A percentile compares a stretch with the other conserved stretches of the same genome.
These are phyloP conservation scores for Candida sp. DNA, from an alignment of 1,139 yeast species.

Conservation along the genomic window DNA sequence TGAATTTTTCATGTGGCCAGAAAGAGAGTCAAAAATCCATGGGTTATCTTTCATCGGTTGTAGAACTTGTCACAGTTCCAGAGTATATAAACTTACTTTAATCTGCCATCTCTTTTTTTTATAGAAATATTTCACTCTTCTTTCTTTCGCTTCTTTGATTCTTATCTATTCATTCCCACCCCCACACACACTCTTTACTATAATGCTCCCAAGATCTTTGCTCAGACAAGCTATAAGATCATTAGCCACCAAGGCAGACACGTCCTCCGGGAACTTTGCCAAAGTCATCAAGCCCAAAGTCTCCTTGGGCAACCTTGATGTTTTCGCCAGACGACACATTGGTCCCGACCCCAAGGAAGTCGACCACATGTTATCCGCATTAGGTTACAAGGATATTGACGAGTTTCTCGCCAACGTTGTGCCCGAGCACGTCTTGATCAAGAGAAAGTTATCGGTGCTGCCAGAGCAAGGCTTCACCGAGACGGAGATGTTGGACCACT, in stretches of 20 bases:
- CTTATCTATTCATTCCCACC: neutral
- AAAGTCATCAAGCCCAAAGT: constrained; percentile 43
- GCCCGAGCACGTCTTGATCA: constrained; percentile 75
- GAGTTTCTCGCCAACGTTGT: constrained; percentile 75
- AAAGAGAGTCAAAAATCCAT: neutral
- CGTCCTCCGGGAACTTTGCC: constrained; percentile 48
- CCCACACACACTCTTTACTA: neutral
- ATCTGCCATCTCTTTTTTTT: neutral
- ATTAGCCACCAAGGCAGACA: constrained; percentile 42
- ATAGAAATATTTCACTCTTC: neutral
- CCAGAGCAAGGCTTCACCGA: constrained; percentile 82
- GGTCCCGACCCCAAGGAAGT: constrained; percentile 80
- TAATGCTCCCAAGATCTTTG: constrained; percentile 2
- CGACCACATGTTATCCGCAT: constrained; percentile 60
- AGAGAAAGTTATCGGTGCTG: constrained; percentile 63
- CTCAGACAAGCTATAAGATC: constrained; percentile 12
- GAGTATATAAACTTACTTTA: neutral
- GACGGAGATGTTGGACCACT: constrained; percentile 73
- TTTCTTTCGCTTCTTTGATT: neutral
- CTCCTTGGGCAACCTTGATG: constrained; percentile 59
- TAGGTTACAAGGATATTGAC: constrained; percentile 72
- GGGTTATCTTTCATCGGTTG: neutral
- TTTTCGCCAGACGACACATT: constrained; percentile 88
- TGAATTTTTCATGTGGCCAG: neutral
- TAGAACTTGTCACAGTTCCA: neutral